Conservation (phyloP, 768 basidiomycete species). For the Lentinus tigrinus region DNA sequence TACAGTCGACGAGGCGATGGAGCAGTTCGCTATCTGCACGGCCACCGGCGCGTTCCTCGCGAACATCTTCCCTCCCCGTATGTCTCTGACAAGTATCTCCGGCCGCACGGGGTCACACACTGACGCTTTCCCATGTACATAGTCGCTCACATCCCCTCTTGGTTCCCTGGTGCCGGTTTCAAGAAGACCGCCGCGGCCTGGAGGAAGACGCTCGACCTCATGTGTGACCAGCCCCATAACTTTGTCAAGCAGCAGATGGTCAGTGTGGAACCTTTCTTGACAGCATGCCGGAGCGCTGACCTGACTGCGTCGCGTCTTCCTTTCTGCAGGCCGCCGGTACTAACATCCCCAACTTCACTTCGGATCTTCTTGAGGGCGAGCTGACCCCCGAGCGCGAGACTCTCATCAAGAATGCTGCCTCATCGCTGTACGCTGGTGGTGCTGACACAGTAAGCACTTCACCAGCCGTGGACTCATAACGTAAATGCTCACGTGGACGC, state of each 20-base stretch:
- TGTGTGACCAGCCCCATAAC: constrained; percentile 33
- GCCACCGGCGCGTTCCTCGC: constrained; percentile 31
- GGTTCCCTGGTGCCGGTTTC: constrained; percentile 42
- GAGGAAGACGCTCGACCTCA: constrained; percentile 17
- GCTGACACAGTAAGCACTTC: constrained; percentile 36
- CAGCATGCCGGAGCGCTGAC: neutral
- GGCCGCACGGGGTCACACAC: neutral
- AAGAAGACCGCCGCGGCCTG: constrained; percentile 23
- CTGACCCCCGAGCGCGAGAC: constrained; percentile 55
- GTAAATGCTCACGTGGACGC: neutral
- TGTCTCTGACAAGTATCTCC: neutral
- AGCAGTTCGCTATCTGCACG: constrained; percentile 25
- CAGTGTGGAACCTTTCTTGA: neutral
- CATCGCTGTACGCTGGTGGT: constrained; percentile 29
- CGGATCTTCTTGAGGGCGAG: constrained; percentile 50
- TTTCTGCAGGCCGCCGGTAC: constrained; percentile 52
- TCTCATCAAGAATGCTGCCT: constrained; percentile 62
- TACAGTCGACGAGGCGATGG: constrained; percentile 31
- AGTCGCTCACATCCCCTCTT: constrained; percentile 38
- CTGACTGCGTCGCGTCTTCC: neutral
- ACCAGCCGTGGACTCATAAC: neutral
- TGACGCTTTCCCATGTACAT: neutral
- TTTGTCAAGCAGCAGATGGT: constrained; percentile 35
- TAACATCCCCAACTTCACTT: constrained; percentile 57
- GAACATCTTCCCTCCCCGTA: constrained; percentile 30